Evolutionary conservation across 176 grass and related monocot species (phyloP).

Genomic region (Triticum urartu): DNA sequence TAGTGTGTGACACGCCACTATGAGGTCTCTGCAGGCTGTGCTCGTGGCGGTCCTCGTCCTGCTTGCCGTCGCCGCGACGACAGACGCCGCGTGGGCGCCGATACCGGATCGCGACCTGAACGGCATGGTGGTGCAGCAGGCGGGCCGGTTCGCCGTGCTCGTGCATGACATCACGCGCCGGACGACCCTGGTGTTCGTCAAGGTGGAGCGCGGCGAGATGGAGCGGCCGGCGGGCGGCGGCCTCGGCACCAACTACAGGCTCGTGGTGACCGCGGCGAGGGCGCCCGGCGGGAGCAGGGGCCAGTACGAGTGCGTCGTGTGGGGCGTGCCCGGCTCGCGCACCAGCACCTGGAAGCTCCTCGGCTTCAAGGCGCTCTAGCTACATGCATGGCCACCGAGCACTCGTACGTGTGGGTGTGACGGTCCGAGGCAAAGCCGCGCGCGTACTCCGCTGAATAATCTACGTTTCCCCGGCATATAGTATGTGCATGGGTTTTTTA

Average conservation of each 20-base stretch:
- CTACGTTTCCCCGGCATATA: not conserved
- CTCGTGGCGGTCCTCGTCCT: not conserved
- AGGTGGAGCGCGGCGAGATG: conserved; percentile 29
- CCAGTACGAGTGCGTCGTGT: conserved; percentile 15
- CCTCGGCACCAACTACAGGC: conserved; percentile 15
- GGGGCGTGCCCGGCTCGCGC: conserved; percentile 28
- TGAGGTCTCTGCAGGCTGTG: not conserved
- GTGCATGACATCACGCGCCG: not conserved
- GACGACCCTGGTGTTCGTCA: not conserved
- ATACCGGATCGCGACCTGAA: not conserved
- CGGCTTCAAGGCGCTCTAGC: conserved; percentile 22
- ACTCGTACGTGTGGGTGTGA: no score
- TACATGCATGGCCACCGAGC: not conserved
- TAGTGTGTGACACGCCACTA: not conserved
- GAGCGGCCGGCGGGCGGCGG: not conserved
- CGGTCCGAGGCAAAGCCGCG: no score
- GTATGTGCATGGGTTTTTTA: not conserved
- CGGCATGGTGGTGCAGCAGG: not conserved
- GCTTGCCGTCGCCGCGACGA: not conserved
- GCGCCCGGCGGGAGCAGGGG: not conserved
- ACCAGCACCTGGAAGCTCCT: conserved; percentile 30
- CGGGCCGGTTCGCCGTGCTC: conserved; percentile 30
- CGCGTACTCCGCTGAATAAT: no score
- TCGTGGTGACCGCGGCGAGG: conserved; percentile 6
- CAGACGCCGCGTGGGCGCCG: conserved; percentile 24